A percentile compares a stretch with the other conserved stretches of the same genome.
Evolutionary conservation across 1,139 yeast species (phyloP).

Genomic region (Candida neerlandica): DNA sequence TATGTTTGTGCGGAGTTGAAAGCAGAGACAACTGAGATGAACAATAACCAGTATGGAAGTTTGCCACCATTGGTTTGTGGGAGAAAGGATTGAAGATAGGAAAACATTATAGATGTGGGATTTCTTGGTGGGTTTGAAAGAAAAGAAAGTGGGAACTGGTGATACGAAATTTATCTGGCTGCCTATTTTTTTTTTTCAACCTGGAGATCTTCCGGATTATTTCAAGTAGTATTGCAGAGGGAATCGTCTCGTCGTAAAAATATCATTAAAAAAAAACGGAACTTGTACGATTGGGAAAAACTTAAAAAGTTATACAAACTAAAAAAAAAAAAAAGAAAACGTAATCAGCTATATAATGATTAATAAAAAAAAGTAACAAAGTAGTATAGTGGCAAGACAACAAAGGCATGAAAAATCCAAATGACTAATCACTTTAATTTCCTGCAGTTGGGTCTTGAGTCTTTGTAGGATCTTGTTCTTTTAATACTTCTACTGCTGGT

Average conservation of each 20-base stretch:
- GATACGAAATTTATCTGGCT: background rate
- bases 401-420: too few species aligned
- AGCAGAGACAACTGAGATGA: constrained; percentile 82
- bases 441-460: constrained; percentile 11
- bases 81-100: constrained; percentile 23
- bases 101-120: too few species aligned
- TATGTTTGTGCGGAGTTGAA: constrained; percentile 94
- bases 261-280: constrained; percentile 3
- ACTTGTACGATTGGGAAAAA: background rate
- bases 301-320: background rate
- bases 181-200: background rate
- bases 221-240: background rate
- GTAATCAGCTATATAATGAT: background rate
- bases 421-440: background rate
- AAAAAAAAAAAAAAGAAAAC: constrained; percentile 7
- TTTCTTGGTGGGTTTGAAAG: background rate
- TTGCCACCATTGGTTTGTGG: constrained; percentile 40
- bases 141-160: background rate
- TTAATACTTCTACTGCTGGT: constrained; percentile 81
- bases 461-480: constrained; percentile 76
- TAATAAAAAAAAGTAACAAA: too few species aligned
- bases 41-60: constrained; percentile 51
- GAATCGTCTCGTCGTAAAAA: background rate
- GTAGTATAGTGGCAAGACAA: too few species aligned
- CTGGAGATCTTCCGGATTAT: background rate